These are phyloP conservation scores for Fibroporia radiculosa DNA, from an alignment of 768 basidiomycete genomes.

Conservation along the genomic window DNA sequence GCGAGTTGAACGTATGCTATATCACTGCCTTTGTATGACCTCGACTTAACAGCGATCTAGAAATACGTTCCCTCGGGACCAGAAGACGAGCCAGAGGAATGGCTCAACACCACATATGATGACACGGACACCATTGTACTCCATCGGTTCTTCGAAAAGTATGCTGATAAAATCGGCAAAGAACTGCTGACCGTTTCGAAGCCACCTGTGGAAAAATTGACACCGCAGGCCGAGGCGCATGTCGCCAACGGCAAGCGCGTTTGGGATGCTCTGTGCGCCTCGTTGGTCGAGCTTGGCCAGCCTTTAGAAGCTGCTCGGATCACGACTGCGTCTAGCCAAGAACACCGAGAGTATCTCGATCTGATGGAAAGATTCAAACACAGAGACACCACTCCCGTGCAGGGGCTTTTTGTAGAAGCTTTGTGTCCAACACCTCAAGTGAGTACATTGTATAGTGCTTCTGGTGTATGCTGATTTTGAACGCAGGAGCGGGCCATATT, in stretches of 20 bases:
- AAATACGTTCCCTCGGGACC: slow-evolving; percentile 35
- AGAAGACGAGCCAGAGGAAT: slow-evolving; percentile 62
- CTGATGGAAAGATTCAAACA: slow-evolving; percentile 59
- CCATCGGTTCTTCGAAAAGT: slow-evolving; percentile 78
- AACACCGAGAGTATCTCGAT: slow-evolving; percentile 60
- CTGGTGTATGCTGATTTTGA: not conserved
- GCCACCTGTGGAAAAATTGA: slow-evolving; percentile 27
- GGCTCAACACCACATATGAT: slow-evolving; percentile 70
- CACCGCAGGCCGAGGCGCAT: slow-evolving; percentile 34
- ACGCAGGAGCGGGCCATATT: slow-evolving; percentile 39
- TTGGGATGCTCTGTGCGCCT: slow-evolving; percentile 75
- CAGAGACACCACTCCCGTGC: slow-evolving; percentile 52
- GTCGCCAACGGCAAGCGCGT: slow-evolving; percentile 66
- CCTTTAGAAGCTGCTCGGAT: slow-evolving; percentile 59
- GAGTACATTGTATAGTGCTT: not conserved
- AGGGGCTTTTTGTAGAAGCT: slow-evolving; percentile 58
- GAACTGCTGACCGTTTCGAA: slow-evolving; percentile 71
- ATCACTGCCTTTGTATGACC: not conserved
- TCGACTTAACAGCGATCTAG: slow-evolving; percentile 17
- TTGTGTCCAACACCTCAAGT: slow-evolving; percentile 6
- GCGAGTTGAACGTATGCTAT: slow-evolving; percentile 56
- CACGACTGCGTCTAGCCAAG: slow-evolving; percentile 36
- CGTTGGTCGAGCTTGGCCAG: slow-evolving; percentile 72
- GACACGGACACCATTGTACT: slow-evolving; percentile 79
- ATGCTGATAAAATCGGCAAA: slow-evolving; percentile 83